These are phyloP conservation scores for Jacaranda mimosifolia DNA, from an alignment of 257 asterid species.

Conservation along the genomic window DNA sequence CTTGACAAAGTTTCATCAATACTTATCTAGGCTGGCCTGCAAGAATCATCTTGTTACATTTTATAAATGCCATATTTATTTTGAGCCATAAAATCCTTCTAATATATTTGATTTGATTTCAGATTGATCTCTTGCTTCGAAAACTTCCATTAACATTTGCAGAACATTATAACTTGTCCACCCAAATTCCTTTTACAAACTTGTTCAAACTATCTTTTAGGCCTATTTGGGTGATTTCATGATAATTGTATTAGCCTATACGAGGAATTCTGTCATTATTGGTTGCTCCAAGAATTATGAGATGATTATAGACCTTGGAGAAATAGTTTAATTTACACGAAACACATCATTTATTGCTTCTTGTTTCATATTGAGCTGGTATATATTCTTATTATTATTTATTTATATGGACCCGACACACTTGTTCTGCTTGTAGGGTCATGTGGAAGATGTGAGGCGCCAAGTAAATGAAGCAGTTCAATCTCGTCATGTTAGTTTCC, in stretches of 20 bases:
- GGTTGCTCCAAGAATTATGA: slow-evolving; percentile 13
- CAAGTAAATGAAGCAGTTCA: slow-evolving; percentile 96
- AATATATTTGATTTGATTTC: background rate
- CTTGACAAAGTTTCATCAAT: slow-evolving; percentile 14
- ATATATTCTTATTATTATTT: background rate
- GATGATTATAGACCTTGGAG: background rate
- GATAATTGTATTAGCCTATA: background rate
- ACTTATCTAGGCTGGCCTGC: slow-evolving; percentile 6
- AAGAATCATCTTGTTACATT: slow-evolving; percentile 26
- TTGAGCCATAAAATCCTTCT: background rate
- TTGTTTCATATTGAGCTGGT: slow-evolving; percentile 24
- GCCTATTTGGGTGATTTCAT: slow-evolving; percentile 19
- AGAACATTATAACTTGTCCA: slow-evolving; percentile 16
- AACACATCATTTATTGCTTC: slow-evolving; percentile 12
- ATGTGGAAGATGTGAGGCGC: slow-evolving; percentile 89
- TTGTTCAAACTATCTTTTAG: slow-evolving; percentile 1
- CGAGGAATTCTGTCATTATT: background rate
- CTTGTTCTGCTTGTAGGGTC: slow-evolving; percentile 70
- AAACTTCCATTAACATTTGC: slow-evolving; percentile 22
- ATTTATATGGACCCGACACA: slow-evolving; percentile 31
- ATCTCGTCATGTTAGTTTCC: slow-evolving; percentile 83
- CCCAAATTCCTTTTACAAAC: background rate
- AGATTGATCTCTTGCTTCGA: slow-evolving; percentile 3
- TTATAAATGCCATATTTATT: background rate
- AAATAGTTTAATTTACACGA: slow-evolving; percentile 1